Evolutionary conservation across 495 filamentous ascomycete genomes (phyloP), one percentile per base, ranked within the genome.

Genomic region (Talaromyces liani): DNA sequence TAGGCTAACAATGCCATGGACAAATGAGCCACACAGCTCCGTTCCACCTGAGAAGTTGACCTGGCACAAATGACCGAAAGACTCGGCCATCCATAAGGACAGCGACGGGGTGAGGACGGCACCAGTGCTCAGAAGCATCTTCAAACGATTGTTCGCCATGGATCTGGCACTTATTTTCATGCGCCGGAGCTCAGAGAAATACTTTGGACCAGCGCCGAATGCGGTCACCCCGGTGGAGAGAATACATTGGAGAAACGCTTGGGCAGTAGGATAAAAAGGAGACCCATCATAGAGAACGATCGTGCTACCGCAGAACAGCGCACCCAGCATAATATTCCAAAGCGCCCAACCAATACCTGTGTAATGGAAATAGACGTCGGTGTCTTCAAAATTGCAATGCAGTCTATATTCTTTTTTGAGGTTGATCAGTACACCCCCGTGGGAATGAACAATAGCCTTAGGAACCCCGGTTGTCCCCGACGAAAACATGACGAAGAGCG

Each of bases 321-420:
- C 78, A 24, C 88, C 87, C 25, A 73, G 65, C 6, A 87, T 70
- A 20, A 88, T 76, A 53, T 68, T 67, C 87, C 88, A 91, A 86
- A 93, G 91, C 83, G 91, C 90, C 89, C 86, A 91, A 3, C 90
- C 91, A 41, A 84, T 87, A 12, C 88, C 92, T 0, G 78, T 83
- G 64, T 80, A 84, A 71, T 88, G 80, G 70, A 77, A 68, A 4
- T 77, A 73, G 16, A 87, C 80, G 47, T 67, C 79, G 4, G 79
- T 71, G 0, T 78, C 63, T 1, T 70, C 72, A 8, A 79, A 60
- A 16, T 84, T 82, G 41, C 84, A 76, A 71, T 90, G 87, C 6
- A 90, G 72, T 6, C 74, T 72, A 20, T 73, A 72, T 69, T 90
- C 87, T 69, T 89, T 90, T 63, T 69, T 73, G n/a, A 72, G 73